These are phyloP conservation scores for Apiospora sp. DNA, from an alignment of 2,329 filamentous ascomycete genomes.

Conservation along the genomic window DNA sequence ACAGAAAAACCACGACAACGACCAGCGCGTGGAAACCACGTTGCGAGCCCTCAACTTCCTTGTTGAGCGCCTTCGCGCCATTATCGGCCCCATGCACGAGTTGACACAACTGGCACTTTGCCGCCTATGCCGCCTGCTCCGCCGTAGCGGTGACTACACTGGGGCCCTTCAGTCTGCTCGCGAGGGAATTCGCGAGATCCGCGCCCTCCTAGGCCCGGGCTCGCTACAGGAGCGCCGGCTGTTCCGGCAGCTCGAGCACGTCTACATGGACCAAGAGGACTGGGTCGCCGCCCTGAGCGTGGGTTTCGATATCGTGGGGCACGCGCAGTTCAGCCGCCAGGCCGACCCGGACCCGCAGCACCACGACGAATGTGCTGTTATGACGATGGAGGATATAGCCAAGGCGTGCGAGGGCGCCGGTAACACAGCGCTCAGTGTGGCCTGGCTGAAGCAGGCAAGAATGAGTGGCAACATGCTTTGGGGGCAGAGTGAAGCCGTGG, in stretches of 20 bases:
- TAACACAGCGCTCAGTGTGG: neutral
- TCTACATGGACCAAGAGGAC: neutral
- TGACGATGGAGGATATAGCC: constrained; percentile 23
- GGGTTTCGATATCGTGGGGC: neutral
- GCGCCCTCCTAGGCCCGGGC: too few species aligned
- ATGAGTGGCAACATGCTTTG: neutral
- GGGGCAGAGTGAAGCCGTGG: neutral
- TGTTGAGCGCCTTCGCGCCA: neutral
- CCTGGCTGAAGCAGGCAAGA: constrained; percentile 18
- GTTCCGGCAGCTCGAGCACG: neutral
- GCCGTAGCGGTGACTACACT: too few species aligned
- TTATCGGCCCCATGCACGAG: too few species aligned
- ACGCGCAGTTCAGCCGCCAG: neutral
- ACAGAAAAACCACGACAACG: neutral
- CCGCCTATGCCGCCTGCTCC: too few species aligned
- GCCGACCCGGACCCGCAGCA: neutral
- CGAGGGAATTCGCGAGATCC: too few species aligned
- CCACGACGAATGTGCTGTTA: constrained; percentile 16
- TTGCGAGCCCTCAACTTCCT: neutral
- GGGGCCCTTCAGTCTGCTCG: too few species aligned
- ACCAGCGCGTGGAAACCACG: neutral
- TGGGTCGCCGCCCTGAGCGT: neutral
- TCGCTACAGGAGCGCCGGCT: neutral
- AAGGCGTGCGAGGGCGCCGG: constrained; percentile 19
- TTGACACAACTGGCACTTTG: too few species aligned